Percentiles rank a stretch among this genome's conserved stretches.
phyloP scores from a whole-genome alignment of 768 basidiomycete genomes.

The Rossbeevera mucosa region DNA sequence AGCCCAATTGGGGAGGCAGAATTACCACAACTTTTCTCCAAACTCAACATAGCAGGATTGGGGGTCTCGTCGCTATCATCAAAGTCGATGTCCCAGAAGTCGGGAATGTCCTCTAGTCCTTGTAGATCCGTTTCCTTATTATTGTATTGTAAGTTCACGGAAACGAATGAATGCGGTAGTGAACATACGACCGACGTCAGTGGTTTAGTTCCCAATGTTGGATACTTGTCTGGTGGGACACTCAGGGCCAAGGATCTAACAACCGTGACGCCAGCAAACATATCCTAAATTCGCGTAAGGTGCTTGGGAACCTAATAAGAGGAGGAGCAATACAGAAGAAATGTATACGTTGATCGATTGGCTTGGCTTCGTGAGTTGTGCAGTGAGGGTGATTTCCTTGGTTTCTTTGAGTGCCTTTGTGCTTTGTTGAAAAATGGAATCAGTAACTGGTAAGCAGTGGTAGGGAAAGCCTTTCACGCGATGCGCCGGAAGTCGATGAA shows the following conservation, averaged over 20 bases:
- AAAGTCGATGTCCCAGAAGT: slow-evolving; percentile 56
- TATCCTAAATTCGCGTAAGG: slow-evolving; percentile 50
- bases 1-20: neutral
- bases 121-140: slow-evolving; percentile 60
- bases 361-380: slow-evolving; percentile 67
- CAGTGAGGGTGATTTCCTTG: slow-evolving; percentile 58
- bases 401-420: slow-evolving; percentile 60
- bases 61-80: slow-evolving; percentile 25
- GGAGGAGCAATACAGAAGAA: slow-evolving; percentile 46
- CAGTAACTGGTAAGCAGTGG: neutral
- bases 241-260: slow-evolving; percentile 53
- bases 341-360: slow-evolving; percentile 60
- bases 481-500: slow-evolving; percentile 80
- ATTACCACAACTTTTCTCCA: slow-evolving; percentile 29
- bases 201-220: slow-evolving; percentile 70
- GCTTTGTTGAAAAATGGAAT: slow-evolving; percentile 34
- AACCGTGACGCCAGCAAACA: slow-evolving; percentile 61
- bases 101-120: slow-evolving; percentile 62
- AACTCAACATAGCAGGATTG: slow-evolving; percentile 29
- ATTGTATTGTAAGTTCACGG: slow-evolving; percentile 4
- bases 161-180: neutral
- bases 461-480: slow-evolving; percentile 42
- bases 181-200: slow-evolving; percentile 48
- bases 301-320: slow-evolving; percentile 7
- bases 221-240: slow-evolving; percentile 52